Evolutionary conservation across 306 rosid genomes (phyloP), one percentile per base, ranked within the genome.

Genomic region (Pyrus communis): DNA sequence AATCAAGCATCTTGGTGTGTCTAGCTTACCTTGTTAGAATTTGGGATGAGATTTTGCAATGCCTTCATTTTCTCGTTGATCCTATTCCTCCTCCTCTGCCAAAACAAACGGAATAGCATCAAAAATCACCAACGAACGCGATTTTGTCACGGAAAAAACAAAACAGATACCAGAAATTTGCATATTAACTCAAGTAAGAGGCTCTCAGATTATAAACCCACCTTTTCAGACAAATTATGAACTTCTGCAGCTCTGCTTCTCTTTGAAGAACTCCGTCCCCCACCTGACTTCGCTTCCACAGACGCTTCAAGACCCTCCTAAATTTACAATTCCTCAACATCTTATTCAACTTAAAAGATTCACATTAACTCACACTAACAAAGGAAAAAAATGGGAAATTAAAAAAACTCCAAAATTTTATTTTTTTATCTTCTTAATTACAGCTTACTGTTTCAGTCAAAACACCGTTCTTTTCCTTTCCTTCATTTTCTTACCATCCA

Each of bases 161-260:
- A 64, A 66, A 71, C 1, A 18, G 4, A 54, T 9, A 27, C 17
- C 23, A 43, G 12, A 43, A 63, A 27, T 6, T 11, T 33, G 40
- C 69, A 30, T 58, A 75, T 68, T 22, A 31, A 23, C 2, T 66
- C 11, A 19, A 7, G 22, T 28, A 63, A 8, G 42, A 63, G 17
- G 68, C n/a, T 63, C 13, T n/a, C 42, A 40, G 27, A 74, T 25
- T 18, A 74, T 49, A 43, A 67, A 61, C 51, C 57, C 71, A 92
- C 98, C 96, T 95, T 95, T 85, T 95, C 98, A 22, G 98, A 92
- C 86, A 95, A 73, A 80, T 95, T 95, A 85, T 95, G 98, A 88
- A 95, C 98, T 88, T 95, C 97, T 0, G 98, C 96, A 74, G 98
- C 98, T 86, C 98, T 86, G 84, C 92, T 92, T 87, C 97, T 88